These are phyloP conservation scores for Pleurotus tuber-regium DNA, from an alignment of 768 basidiomycete species.

Conservation along the genomic window DNA sequence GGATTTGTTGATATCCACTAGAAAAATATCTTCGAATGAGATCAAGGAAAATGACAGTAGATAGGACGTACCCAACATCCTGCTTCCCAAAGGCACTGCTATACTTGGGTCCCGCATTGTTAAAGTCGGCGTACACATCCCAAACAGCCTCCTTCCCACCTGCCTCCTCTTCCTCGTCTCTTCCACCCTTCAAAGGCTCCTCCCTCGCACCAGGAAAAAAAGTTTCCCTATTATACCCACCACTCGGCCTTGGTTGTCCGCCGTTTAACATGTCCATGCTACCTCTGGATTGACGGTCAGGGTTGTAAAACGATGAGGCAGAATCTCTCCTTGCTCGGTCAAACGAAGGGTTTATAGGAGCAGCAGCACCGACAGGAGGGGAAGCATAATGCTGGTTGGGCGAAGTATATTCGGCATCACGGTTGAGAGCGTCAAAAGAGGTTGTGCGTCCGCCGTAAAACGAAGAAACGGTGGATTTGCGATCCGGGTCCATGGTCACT, in stretches of 20 bases:
- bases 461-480: conserved; percentile 77
- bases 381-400: conserved; percentile 22
- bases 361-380: conserved; percentile 3
- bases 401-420: conserved; percentile 45
- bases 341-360: too few relatives aligned
- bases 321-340: conserved; percentile 53
- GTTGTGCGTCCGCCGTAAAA: conserved; percentile 68
- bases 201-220: conserved; percentile 67
- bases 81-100: conserved; percentile 56
- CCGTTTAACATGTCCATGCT: conserved; percentile 47
- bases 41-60: conserved; percentile 9
- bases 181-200: conserved; percentile 77
- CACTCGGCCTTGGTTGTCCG: conserved; percentile 38
- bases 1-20: conserved; percentile 45
- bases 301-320: conserved; percentile 67
- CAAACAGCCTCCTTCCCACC: conserved; percentile 47
- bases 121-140: conserved; percentile 90
- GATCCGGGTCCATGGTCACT: conserved; percentile 67
- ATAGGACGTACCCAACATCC: conserved; percentile 44
- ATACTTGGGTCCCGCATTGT: conserved; percentile 80
- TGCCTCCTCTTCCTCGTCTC: conserved; percentile 62
- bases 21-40: conserved; percentile 13
- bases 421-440: conserved; percentile 62
- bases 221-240: conserved; percentile 73
- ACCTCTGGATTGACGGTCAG: conserved; percentile 41